These are phyloP conservation scores for Selaginella tamariscina DNA, from an alignment of 75 land plant species.

Conservation along the genomic window DNA sequence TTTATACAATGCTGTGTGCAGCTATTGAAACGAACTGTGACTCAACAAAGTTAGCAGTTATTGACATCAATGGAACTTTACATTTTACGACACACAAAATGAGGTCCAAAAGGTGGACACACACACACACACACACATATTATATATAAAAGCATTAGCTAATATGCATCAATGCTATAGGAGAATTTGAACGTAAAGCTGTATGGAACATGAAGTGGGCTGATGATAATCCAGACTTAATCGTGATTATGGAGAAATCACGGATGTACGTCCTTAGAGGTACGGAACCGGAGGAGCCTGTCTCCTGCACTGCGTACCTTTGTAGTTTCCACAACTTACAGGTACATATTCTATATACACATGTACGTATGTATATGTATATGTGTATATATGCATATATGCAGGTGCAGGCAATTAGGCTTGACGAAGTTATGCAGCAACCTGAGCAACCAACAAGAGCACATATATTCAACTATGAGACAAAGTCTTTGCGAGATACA, in stretches of 20 bases:
- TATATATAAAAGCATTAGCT: not conserved
- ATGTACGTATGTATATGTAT: not conserved
- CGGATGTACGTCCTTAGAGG: conserved; percentile 35
- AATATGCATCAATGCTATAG: not conserved
- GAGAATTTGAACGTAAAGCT: conserved; percentile 31
- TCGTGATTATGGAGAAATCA: conserved; percentile 33
- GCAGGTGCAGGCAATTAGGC: not conserved
- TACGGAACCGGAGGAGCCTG: conserved; percentile 31
- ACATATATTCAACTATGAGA: conserved; percentile 3
- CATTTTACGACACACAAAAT: conserved; percentile 21
- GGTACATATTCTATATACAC: conserved; percentile 12
- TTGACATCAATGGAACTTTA: conserved; percentile 25
- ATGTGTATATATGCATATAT: not conserved
- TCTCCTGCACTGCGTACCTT: conserved; percentile 28
- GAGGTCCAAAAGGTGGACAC: not conserved
- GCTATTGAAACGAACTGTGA: conserved; percentile 28
- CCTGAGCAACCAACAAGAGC: not conserved
- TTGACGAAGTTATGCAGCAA: not conserved
- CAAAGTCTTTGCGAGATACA: conserved; percentile 11
- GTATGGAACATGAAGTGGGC: conserved; percentile 42
- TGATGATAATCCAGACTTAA: conserved; percentile 33
- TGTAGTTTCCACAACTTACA: conserved; percentile 31
- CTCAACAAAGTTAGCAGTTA: conserved; percentile 26
- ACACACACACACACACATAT: too few relatives aligned
- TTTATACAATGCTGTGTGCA: conserved; percentile 10